phyloP scores from a whole-genome alignment of 768 basidiomycete species.

The Podaxis sp. region DNA sequence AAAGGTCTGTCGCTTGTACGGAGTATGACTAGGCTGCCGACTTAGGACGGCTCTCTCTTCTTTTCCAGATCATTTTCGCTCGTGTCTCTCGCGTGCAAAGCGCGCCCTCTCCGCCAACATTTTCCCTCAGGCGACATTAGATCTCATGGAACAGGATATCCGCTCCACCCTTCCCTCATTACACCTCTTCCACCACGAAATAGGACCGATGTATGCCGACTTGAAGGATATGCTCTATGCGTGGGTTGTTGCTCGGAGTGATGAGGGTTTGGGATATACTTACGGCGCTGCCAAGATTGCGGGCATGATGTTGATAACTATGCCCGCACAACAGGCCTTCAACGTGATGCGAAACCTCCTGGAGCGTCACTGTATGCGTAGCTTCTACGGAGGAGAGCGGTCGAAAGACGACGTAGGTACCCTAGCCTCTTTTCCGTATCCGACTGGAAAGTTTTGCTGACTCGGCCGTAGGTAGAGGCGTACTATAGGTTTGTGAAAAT shows the following conservation, averaged over 20 bases:
- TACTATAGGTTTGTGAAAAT: slow-evolving; percentile 70
- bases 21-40: not conserved
- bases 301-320: slow-evolving; percentile 84
- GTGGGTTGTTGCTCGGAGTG: slow-evolving; percentile 84
- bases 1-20: slow-evolving; percentile 52
- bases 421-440: slow-evolving; percentile 2
- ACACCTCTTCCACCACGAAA: slow-evolving; percentile 76
- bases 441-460: slow-evolving; percentile 18
- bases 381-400: slow-evolving; percentile 74
- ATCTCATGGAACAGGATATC: slow-evolving; percentile 74
- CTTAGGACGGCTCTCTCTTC: slow-evolving; percentile 8
- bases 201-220: slow-evolving; percentile 79
- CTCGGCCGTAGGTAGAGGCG: slow-evolving; percentile 69
- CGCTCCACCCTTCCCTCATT: slow-evolving; percentile 68
- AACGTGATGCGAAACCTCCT: slow-evolving; percentile 82
- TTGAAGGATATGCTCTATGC: slow-evolving; percentile 82
- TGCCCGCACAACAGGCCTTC: slow-evolving; percentile 74
- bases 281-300: slow-evolving; percentile 70
- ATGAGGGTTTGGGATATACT: slow-evolving; percentile 78
- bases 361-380: slow-evolving; percentile 80
- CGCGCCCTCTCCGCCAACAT: slow-evolving; percentile 61
- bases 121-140: slow-evolving; percentile 64
- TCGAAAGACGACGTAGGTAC: slow-evolving; percentile 78
- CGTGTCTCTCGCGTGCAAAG: slow-evolving; percentile 70
- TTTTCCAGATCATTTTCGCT: slow-evolving; percentile 63